Evolutionary conservation across 257 asterid genomes (phyloP), one percentile per base, ranked within the genome.

Genomic region (Solanum boliviense): DNA sequence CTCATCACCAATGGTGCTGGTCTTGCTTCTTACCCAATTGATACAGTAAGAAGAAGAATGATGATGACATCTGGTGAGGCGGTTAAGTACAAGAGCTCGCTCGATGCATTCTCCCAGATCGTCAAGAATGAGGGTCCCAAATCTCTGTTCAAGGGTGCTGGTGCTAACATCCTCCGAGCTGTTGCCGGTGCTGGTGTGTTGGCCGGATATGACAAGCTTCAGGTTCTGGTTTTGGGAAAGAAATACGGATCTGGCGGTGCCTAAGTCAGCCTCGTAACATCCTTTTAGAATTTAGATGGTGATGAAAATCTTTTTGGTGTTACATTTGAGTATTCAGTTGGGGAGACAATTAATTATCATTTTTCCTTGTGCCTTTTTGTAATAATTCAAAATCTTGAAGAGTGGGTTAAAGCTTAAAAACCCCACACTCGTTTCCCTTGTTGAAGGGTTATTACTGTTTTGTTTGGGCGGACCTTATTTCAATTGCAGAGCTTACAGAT

Each of bases 1-100:
- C 91, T 95, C 88, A 95, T 95, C 93, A 95, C 98, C 16, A 95
- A 95, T 20, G 98, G 98, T 88, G 98, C 98, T 67, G 98, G 98
- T 88, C 94, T 95, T 44, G 98, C 98, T 68, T 95, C 98, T 4
- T 95, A 95, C 94, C 98, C 98, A 20, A 92, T 95, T 70, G 98
- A 95, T 90, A 95, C 98, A 1, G 98, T 95, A 0, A 94, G 98
- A 4, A 95, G 98, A 94, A 94, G 98, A 91, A 95, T 95, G 98
- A 95, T 95, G 98, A 95, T 95, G 98, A 95, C 98, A 29, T 95
- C 98, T 27, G 98, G 98, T 72, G 98, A 95, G 89, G 98, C 98
- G 0, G 98, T 95, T 84, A 95, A 95, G 98, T 95, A 95, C 94
- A 95, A 92, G 95, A 94, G 98, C 91, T 94, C 98, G 0, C 12